phyloP scores from a whole-genome alignment of 1,139 yeast genomes.

The Candida glucosophila region DNA sequence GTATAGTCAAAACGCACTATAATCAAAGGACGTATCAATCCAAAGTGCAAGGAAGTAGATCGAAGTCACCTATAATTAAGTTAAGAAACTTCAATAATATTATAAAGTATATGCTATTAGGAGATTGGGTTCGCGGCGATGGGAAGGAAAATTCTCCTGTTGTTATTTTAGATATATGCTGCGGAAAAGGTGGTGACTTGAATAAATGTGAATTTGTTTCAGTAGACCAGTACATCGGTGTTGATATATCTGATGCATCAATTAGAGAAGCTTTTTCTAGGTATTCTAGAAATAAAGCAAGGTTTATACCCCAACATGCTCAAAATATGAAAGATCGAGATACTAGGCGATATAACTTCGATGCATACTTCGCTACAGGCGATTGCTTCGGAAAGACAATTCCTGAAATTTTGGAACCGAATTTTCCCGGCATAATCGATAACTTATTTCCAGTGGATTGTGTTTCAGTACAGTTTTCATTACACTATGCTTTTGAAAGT shows the following conservation, averaged over 20 bases:
- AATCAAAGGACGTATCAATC: conserved; percentile 75
- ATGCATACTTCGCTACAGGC: conserved; percentile 81
- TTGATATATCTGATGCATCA: conserved; percentile 87
- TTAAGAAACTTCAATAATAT: conserved; percentile 86
- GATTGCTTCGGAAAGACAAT: conserved; percentile 74
- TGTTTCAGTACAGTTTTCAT: conserved; percentile 83
- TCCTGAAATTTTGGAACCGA: conserved; percentile 64
- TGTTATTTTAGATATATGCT: conserved; percentile 69
- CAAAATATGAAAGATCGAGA: conserved; percentile 29
- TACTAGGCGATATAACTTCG: conserved; percentile 44
- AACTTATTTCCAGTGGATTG: conserved; percentile 78
- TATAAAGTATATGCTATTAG: conserved; percentile 78
- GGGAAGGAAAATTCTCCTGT: conserved; percentile 37
- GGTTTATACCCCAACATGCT: conserved; percentile 21
- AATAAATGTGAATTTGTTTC: conserved; percentile 77
- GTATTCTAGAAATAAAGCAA: conserved; percentile 40
- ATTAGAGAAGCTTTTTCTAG: conserved; percentile 78
- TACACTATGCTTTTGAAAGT: conserved; percentile 89
- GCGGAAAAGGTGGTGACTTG: conserved; percentile 98
- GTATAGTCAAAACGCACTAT: conserved; percentile 73
- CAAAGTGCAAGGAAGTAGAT: conserved; percentile 50
- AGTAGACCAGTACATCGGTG: conserved; percentile 73
- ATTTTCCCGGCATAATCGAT: conserved; percentile 41
- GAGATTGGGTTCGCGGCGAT: conserved; percentile 46
- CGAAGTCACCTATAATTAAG: conserved; percentile 76